A percentile compares a stretch with the other conserved stretches of the same genome.
These are phyloP conservation scores for Theileria annulata DNA, from an alignment of 169 alveolate genomes.

Conservation along the genomic window DNA sequence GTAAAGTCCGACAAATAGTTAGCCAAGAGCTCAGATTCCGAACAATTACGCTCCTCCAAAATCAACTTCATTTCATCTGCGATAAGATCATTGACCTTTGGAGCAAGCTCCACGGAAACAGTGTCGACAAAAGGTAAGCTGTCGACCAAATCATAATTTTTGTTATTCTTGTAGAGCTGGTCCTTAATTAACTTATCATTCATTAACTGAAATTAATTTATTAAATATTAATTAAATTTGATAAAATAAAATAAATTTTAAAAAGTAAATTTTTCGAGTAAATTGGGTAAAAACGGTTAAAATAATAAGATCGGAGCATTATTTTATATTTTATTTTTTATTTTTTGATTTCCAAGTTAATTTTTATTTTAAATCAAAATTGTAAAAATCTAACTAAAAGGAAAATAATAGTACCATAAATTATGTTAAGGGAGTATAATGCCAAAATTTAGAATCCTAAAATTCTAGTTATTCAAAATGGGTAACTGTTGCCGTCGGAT, in stretches of 20 bases:
- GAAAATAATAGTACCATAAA: neutral
- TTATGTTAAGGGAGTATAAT: neutral
- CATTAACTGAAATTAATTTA: neutral
- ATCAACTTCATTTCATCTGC: conserved; percentile 37
- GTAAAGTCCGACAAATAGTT: conserved; percentile 29
- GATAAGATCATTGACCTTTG: conserved; percentile 35
- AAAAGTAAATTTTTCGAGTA: neutral
- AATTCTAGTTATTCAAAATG: neutral
- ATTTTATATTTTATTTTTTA: too few species aligned
- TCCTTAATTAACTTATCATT: neutral
- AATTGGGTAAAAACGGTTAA: neutral
- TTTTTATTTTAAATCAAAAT: too few species aligned
- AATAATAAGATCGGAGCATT: neutral
- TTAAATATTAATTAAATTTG: neutral
- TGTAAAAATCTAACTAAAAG: too few species aligned
- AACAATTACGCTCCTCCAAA: conserved; percentile 41
- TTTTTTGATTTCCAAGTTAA: neutral
- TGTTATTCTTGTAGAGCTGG: conserved; percentile 21
- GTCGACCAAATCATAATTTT: conserved; percentile 50
- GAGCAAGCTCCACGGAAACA: conserved; percentile 52
- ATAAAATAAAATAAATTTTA: neutral
- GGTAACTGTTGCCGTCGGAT: conserved; percentile 17
- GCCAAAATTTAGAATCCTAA: neutral
- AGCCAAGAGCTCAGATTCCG: conserved; percentile 28
- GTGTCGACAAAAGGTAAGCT: conserved; percentile 54